Evolutionary conservation across 2,329 filamentous ascomycete species (phyloP).

Genomic region (Fusarium nurragi): DNA sequence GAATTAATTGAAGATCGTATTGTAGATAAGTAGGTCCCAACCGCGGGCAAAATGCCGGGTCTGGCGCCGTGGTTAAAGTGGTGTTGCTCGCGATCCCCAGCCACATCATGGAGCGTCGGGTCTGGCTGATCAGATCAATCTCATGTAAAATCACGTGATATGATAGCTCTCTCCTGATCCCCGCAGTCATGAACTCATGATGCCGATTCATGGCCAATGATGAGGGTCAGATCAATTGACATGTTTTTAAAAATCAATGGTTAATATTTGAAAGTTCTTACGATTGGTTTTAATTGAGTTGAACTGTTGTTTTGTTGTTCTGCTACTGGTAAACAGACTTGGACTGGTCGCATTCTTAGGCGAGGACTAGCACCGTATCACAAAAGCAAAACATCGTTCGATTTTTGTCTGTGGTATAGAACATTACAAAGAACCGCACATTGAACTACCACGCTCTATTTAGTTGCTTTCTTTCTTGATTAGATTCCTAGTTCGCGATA

Average conservation of each 20-base stretch:
- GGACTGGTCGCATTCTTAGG: conserved; percentile 8
- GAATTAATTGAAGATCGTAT: not conserved
- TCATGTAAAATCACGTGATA: conserved; percentile 44
- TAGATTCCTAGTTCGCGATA: too few species aligned
- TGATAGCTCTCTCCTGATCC: conserved; percentile 16
- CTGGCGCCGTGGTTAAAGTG: conserved; percentile 29
- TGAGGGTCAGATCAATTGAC: not conserved
- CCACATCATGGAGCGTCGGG: conserved; percentile 43
- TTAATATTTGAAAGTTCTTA: not conserved
- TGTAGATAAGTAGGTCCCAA: conserved; percentile 24
- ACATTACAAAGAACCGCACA: not conserved
- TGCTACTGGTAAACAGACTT: not conserved
- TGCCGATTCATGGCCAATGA: conserved; percentile 16
- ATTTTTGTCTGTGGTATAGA: not conserved
- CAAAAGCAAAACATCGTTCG: conserved; percentile 36
- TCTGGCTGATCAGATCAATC: conserved; percentile 9
- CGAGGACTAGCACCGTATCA: conserved; percentile 31
- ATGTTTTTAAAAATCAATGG: not conserved
- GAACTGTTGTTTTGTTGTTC: not conserved
- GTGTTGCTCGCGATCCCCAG: conserved; percentile 33
- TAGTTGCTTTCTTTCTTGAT: too few species aligned
- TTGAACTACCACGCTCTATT: too few species aligned
- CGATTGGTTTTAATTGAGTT: fast-evolving
- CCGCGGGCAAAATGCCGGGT: conserved; percentile 39
- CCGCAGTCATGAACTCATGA: conserved; percentile 47